phyloP scores from a whole-genome alignment of 208 protist genomes.

The Naegleria gruberi region DNA sequence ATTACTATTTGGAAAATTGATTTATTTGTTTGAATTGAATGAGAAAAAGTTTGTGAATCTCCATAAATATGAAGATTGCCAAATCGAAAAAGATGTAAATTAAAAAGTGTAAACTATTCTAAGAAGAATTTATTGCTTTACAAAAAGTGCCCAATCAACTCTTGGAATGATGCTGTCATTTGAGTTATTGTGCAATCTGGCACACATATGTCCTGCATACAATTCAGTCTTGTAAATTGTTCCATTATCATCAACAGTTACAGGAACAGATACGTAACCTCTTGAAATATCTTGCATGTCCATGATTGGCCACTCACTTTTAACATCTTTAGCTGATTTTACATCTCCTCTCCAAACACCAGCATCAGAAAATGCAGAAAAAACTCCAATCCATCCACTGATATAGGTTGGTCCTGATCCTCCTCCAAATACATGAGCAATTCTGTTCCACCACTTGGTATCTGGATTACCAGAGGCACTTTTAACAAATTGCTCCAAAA shows the following conservation, averaged over 20 bases:
- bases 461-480: background rate
- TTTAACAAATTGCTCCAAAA: constrained; percentile 3
- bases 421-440: background rate
- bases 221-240: background rate
- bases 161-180: background rate
- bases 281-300: background rate
- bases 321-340: background rate
- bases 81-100: too few relatives aligned
- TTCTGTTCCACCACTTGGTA: background rate
- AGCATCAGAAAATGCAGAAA: background rate
- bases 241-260: background rate
- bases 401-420: background rate
- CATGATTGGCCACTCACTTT: background rate
- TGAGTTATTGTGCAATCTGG: background rate
- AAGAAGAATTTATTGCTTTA: background rate
- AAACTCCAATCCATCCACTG: background rate
- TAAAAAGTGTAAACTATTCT: too few relatives aligned
- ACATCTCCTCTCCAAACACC: background rate
- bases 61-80: too few relatives aligned
- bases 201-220: background rate
- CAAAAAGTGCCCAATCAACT: background rate
- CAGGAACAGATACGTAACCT: background rate
- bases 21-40: too few relatives aligned
- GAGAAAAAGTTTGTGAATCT: too few relatives aligned
- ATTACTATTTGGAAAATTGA: too few relatives aligned